phyloP scores from a whole-genome alignment of 2,329 filamentous ascomycete genomes.

The Capronia epimyces region DNA sequence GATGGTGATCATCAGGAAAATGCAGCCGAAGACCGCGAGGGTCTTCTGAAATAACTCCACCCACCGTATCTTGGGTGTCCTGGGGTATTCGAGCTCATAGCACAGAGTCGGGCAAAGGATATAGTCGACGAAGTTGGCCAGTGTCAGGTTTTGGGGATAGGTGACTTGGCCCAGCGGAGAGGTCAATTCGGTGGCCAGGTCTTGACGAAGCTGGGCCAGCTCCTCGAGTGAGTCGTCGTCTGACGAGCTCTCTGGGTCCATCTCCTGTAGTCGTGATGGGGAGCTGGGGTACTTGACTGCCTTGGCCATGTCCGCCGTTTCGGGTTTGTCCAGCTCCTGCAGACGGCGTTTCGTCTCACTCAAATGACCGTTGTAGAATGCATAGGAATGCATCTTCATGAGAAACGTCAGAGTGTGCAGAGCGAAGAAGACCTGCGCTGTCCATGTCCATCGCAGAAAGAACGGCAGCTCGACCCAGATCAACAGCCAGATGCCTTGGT shows the following conservation, averaged over 20 bases:
- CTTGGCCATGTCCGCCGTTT: conserved; percentile 48
- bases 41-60: conserved; percentile 77
- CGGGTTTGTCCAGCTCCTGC: conserved; percentile 69
- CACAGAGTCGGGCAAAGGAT: conserved; percentile 90
- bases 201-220: conserved; percentile 68
- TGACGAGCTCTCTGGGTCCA: conserved; percentile 31
- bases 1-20: conserved; percentile 85
- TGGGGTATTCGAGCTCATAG: conserved; percentile 95
- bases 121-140: conserved; percentile 77
- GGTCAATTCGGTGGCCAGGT: conserved; percentile 83
- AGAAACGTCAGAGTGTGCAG: conserved; percentile 84
- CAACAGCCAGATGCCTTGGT: conserved; percentile 70
- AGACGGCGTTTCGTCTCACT: conserved; percentile 80
- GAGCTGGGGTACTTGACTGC: conserved; percentile 70
- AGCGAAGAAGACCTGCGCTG: conserved; percentile 88
- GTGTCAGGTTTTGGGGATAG: conserved; percentile 82
- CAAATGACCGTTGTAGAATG: conserved; percentile 95
- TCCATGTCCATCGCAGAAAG: conserved; percentile 87
- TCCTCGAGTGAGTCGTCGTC: conserved; percentile 42
- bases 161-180: conserved; percentile 84
- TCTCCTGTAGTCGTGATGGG: conserved; percentile 30
- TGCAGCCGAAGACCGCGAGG: conserved; percentile 87
- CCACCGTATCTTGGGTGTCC: conserved; percentile 69
- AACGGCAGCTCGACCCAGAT: conserved; percentile 86
- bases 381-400: conserved; percentile 99